A percentile compares a stretch with the other conserved stretches of the same genome.
phyloP scores from a whole-genome alignment of 2,329 filamentous ascomycete genomes.

The Trichoderma sp. region DNA sequence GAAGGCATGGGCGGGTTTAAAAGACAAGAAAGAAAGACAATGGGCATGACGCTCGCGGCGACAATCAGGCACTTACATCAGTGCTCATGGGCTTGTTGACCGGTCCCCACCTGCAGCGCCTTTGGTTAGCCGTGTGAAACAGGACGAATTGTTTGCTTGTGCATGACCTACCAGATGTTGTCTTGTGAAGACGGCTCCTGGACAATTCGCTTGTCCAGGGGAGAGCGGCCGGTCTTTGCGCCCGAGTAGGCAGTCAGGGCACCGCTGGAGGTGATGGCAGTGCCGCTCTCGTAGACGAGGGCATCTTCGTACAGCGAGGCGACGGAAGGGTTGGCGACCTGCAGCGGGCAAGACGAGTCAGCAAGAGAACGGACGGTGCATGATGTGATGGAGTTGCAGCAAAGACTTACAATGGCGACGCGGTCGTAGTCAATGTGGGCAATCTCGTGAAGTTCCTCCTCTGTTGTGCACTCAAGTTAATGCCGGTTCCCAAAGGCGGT shows the following conservation, averaged over 20 bases:
- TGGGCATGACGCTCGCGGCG: constrained; percentile 19
- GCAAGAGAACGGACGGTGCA: too few species aligned
- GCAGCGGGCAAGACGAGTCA: neutral
- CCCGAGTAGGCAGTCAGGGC: constrained; percentile 97
- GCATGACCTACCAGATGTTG: constrained; percentile 68
- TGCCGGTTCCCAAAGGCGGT: neutral
- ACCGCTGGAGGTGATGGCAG: constrained; percentile 92
- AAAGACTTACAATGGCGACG: constrained; percentile 82
- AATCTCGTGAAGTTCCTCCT: constrained; percentile 95
- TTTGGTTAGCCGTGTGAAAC: constrained; percentile 1
- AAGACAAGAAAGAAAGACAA: neutral
- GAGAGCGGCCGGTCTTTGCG: constrained; percentile 95
- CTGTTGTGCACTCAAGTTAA: constrained; percentile 30
- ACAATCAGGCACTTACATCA: constrained; percentile 61
- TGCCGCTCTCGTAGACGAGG: constrained; percentile 92
- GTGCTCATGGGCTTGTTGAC: constrained; percentile 99
- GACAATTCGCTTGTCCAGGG: constrained; percentile 95
- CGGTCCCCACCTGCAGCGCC: constrained; percentile 70
- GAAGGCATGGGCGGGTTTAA: constrained; percentile 1
- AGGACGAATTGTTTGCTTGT: constrained; percentile 8
- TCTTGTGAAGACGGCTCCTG: constrained; percentile 85
- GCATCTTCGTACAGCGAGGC: constrained; percentile 98
- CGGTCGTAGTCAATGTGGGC: constrained; percentile 99
- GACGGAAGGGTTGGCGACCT: constrained; percentile 89
- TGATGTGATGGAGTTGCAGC: neutral